phyloP scores from a whole-genome alignment of 2,329 filamentous ascomycete genomes.

The Pestalotiopsis sp. region DNA sequence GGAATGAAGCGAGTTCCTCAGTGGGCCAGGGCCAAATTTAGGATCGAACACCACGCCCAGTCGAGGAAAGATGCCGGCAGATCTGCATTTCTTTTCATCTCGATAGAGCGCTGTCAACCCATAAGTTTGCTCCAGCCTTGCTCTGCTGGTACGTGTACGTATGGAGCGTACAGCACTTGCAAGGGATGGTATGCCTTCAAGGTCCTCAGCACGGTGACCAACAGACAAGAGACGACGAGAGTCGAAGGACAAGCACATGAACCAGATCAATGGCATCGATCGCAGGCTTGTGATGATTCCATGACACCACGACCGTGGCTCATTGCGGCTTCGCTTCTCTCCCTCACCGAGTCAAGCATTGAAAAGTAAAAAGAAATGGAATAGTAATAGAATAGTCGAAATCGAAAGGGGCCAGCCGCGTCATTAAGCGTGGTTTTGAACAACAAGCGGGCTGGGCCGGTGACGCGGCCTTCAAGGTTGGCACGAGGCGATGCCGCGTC shows the following conservation, averaged over 20 bases:
- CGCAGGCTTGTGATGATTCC: too few relatives aligned
- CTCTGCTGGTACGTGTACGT: background rate
- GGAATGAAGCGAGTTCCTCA: background rate
- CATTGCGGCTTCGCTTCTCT: background rate
- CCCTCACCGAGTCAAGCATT: background rate
- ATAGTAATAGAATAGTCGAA: background rate
- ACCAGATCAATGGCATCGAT: too few relatives aligned
- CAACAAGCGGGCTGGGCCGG: background rate
- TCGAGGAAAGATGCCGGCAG: background rate
- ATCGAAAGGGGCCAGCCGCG: background rate
- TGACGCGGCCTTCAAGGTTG: background rate
- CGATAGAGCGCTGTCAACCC: background rate
- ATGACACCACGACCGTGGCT: background rate
- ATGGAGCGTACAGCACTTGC: background rate
- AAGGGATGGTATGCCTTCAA: background rate
- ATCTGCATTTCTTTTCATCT: background rate
- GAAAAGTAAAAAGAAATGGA: background rate
- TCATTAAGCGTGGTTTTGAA: background rate
- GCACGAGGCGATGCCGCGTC: background rate
- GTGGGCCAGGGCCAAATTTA: background rate
- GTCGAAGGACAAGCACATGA: too few relatives aligned
- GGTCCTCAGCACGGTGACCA: too few relatives aligned
- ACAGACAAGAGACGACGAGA: too few relatives aligned
- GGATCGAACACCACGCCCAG: background rate
- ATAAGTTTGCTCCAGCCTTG: background rate